phyloP scores from a whole-genome alignment of 225 moss, liverwort and hornwort species.

The Sphagnum tenellum region DNA sequence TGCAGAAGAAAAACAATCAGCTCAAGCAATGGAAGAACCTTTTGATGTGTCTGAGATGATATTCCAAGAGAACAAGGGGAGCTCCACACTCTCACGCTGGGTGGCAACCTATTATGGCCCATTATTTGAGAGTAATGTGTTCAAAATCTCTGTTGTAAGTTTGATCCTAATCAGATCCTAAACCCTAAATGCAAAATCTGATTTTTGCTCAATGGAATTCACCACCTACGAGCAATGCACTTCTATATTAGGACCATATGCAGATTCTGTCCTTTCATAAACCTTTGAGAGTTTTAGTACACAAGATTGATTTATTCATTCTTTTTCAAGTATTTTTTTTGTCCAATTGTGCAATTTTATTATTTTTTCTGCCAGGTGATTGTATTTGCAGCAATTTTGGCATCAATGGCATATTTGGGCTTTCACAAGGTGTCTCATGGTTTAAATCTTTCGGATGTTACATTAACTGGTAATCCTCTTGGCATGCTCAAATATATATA shows the following conservation, averaged over 20 bases:
- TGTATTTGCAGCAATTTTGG: slow-evolving; percentile 51
- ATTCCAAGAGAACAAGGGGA: slow-evolving; percentile 73
- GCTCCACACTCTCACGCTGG: slow-evolving; percentile 65
- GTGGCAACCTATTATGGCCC: slow-evolving; percentile 83
- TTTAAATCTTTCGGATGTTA: slow-evolving; percentile 83
- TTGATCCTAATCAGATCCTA: not conserved
- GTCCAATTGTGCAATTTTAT: not conserved
- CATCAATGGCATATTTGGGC: slow-evolving; percentile 75
- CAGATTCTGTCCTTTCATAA: too few relatives aligned
- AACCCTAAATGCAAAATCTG: too few relatives aligned
- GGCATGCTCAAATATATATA: too few relatives aligned
- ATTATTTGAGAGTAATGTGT: slow-evolving; percentile 63
- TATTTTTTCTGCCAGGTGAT: slow-evolving; percentile 28
- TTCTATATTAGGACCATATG: too few relatives aligned
- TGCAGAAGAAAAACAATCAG: not conserved
- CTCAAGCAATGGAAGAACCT: too few relatives aligned
- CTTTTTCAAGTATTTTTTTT: not conserved
- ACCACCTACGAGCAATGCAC: too few relatives aligned
- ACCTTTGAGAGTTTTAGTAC: too few relatives aligned
- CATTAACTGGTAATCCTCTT: slow-evolving; percentile 45
- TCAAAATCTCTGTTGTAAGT: slow-evolving; percentile 65
- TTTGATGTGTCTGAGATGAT: slow-evolving; percentile 49
- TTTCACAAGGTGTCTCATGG: slow-evolving; percentile 82
- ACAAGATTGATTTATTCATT: too few relatives aligned
- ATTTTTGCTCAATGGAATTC: too few relatives aligned